These are phyloP conservation scores for Nicotiana undulata DNA, from an alignment of 257 asterid species.

Conservation along the genomic window DNA sequence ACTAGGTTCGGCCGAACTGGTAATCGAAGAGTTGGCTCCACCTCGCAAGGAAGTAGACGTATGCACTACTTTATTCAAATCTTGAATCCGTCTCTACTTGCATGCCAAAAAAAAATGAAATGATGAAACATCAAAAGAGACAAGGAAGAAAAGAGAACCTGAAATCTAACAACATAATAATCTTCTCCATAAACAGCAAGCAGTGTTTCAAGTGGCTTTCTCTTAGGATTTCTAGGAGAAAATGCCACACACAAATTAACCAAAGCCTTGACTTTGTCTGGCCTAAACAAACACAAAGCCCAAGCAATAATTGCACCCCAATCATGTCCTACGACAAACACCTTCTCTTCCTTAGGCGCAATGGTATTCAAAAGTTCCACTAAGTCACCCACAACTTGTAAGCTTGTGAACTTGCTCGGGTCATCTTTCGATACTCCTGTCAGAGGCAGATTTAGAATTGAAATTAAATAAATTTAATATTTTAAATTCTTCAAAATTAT, in stretches of 20 bases:
- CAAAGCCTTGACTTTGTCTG: constrained; percentile 37
- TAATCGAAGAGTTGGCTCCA: no score
- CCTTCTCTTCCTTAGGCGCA: constrained; percentile 24
- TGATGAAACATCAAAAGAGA: background rate
- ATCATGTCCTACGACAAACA: constrained; percentile 51
- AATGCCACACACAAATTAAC: constrained; percentile 37
- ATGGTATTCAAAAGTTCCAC: constrained; percentile 30
- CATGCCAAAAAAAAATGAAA: background rate
- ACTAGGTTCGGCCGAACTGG: no score
- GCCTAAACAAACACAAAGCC: constrained; percentile 38
- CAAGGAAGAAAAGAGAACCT: constrained; percentile 16
- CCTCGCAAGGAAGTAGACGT: no score
- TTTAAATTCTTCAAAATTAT: no score
- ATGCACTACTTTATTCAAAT: background rate
- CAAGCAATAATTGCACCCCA: constrained; percentile 49
- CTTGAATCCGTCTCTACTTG: background rate
- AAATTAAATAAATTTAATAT: no score
- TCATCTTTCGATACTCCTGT: background rate
- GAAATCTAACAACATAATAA: constrained; percentile 49
- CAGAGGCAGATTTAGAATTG: background rate
- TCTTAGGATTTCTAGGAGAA: constrained; percentile 24
- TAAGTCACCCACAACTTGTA: constrained; percentile 16
- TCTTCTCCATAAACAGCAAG: constrained; percentile 35
- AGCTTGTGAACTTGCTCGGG: background rate
- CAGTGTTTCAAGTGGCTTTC: constrained; percentile 20